These are phyloP conservation scores for Xerocomellus intermedius DNA, from an alignment of 768 basidiomycete species.

Conservation along the genomic window DNA sequence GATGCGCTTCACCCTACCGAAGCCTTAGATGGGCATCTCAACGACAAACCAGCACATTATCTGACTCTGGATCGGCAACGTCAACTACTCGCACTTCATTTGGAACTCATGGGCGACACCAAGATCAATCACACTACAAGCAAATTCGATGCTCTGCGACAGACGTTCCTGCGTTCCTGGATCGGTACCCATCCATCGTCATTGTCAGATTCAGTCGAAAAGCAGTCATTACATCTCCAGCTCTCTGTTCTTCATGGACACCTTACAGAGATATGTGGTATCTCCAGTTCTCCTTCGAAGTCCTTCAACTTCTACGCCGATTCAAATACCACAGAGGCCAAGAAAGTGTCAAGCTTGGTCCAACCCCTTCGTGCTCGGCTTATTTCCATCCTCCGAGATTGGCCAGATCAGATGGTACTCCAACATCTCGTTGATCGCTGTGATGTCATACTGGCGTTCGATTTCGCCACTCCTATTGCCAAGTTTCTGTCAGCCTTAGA, in stretches of 20 bases:
- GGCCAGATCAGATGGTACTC: conserved; percentile 99
- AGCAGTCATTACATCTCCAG: conserved; percentile 49
- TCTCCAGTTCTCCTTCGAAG: conserved; percentile 14
- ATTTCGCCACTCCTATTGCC: conserved; percentile 71
- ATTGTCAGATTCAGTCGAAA: conserved; percentile 49
- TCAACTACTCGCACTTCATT: conserved; percentile 49
- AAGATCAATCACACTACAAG: background rate
- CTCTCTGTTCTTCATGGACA: conserved; percentile 47
- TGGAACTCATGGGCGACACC: conserved; percentile 36
- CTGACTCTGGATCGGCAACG: conserved; percentile 24
- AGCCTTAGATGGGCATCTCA: background rate
- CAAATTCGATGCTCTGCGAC: conserved; percentile 36
- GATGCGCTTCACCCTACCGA: conserved; percentile 42
- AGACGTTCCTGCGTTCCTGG: conserved; percentile 33
- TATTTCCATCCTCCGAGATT: conserved; percentile 60
- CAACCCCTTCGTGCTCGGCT: conserved; percentile 53
- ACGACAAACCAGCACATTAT: conserved; percentile 28
- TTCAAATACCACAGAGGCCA: conserved; percentile 68
- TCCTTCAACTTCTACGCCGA: conserved; percentile 80
- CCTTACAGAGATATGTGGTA: conserved; percentile 31
- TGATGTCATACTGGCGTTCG: conserved; percentile 57
- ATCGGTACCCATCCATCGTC: conserved; percentile 29
- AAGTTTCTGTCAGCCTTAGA: conserved; percentile 82
- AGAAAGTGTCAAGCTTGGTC: conserved; percentile 56
- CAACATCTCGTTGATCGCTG: conserved; percentile 77